A percentile compares a stretch with the other conserved stretches of the same genome.
phyloP scores from a whole-genome alignment of 2,329 filamentous ascomycete species.

The Metarhizium brunneum region DNA sequence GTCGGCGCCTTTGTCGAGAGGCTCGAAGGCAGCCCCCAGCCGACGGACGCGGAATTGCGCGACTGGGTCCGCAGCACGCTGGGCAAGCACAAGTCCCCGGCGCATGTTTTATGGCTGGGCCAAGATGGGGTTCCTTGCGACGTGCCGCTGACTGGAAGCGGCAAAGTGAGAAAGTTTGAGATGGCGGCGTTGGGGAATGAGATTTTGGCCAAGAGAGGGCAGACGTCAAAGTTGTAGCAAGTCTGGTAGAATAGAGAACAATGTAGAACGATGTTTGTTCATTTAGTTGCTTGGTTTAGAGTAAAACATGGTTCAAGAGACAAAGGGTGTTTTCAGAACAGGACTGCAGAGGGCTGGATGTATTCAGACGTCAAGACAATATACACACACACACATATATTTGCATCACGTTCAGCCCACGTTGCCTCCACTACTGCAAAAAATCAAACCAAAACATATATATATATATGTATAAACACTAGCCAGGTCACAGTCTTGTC shows the following conservation, averaged over 20 bases:
- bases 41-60: conserved; percentile 44
- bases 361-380: too few species aligned
- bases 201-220: conserved; percentile 38
- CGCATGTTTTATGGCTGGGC: conserved; percentile 70
- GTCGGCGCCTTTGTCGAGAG: conserved; percentile 54
- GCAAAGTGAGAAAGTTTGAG: conserved; percentile 61
- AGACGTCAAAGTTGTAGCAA: conserved; percentile 35
- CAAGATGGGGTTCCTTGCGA: conserved; percentile 43
- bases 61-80: conserved; percentile 54
- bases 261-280: too few species aligned
- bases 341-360: too few species aligned
- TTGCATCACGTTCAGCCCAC: too few species aligned
- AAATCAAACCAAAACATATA: too few species aligned
- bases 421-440: too few species aligned
- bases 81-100: conserved; percentile 59
- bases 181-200: conserved; percentile 48
- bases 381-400: too few species aligned
- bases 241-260: too few species aligned
- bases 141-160: conserved; percentile 61
- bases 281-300: too few species aligned
- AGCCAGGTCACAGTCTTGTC: background rate
- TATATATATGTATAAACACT: background rate
- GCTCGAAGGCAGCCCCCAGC: conserved; percentile 26
- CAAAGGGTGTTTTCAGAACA: too few species aligned
- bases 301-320: too few species aligned